Evolutionary conservation across 257 asterid species (phyloP).

Genomic region (Petunia axillaris): DNA sequence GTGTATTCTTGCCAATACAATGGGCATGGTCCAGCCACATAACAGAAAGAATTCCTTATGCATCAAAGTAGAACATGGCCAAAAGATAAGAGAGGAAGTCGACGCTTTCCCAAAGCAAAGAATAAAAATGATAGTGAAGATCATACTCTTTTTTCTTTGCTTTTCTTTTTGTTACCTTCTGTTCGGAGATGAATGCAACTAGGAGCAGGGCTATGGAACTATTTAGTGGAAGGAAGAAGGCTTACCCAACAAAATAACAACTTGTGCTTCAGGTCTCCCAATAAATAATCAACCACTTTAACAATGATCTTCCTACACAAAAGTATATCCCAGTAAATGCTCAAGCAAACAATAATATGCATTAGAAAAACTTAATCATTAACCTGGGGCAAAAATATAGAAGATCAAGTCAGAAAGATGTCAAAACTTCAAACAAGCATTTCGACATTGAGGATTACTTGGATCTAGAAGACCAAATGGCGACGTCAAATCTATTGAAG

Average conservation of each 20-base stretch:
- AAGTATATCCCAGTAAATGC: slow-evolving; percentile 25
- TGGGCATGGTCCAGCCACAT: background rate
- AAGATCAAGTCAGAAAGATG: slow-evolving; percentile 15
- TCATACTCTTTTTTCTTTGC: slow-evolving; percentile 18
- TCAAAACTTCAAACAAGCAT: slow-evolving; percentile 24
- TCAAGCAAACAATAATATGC: background rate
- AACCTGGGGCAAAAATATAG: slow-evolving; percentile 1
- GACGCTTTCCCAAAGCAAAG: background rate
- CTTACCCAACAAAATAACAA: slow-evolving; percentile 88
- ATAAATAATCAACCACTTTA: slow-evolving; percentile 61
- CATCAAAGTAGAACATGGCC: background rate
- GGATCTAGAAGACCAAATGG: slow-evolving; percentile 88
- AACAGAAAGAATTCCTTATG: background rate
- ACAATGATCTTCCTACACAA: slow-evolving; percentile 61
- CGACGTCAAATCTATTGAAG: slow-evolving; percentile 78
- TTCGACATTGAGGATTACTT: slow-evolving; percentile 45
- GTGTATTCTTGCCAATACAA: background rate
- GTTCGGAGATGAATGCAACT: background rate
- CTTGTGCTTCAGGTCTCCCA: slow-evolving; percentile 60
- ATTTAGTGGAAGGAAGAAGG: background rate
- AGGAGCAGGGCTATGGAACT: background rate
- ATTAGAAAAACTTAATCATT: slow-evolving; percentile 15
- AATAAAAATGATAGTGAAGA: background rate
- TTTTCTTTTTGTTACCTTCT: slow-evolving; percentile 11
- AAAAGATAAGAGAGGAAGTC: background rate